Base-by-base conservation (phyloP, 805 yeast species). In the Candida ortonii region DNA sequence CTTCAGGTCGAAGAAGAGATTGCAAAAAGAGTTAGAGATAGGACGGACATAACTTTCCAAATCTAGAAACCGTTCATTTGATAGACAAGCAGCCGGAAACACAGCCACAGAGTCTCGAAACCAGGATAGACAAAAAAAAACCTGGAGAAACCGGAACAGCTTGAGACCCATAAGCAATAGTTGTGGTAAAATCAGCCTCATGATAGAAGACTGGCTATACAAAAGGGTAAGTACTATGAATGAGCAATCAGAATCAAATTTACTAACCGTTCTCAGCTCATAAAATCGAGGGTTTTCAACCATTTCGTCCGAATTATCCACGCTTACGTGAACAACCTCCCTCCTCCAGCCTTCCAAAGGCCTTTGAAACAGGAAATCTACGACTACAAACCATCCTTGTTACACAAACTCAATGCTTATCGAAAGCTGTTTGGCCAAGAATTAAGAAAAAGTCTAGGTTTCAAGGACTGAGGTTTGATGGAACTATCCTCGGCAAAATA, bases 381-480 rank as follows among this genome's bases (percentile, higher is more conserved):
- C 30, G 43, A 36, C 11, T 52, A 36, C 49, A 57, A 50, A 21
- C 87, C 89, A 3, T 73, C 83, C 0, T 22, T 55, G 1, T 34
- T 48, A 14, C 88, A 83, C 26, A 78, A 71, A 49, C 48, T 72
- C 27, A 79, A 73, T 36, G 90, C 90, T 0, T 80, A 67, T 48
- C 56, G 80, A 23, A 47, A 71, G 11, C 49, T 84, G 11, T 80
- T 83, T 59, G 55, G 62, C 46, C 79, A 79, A 40, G 93, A 84
- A 53, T 42, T 80, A 50, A 73, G 76, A 44, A 59, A 68, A 16
- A 57, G 73, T 1, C 64, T 82, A 41, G 74, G 83, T 3, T 53
- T 81, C 1, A 53, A 59, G 13, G 55, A 61, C 39, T 58, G n/a
- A n/a, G n/a, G n/a, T n/a, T n/a, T n/a, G n/a, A n/a, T n/a, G n/a